Conservation (phyloP, 1,139 yeast species). For the Debaryomyces singareniensis region DNA sequence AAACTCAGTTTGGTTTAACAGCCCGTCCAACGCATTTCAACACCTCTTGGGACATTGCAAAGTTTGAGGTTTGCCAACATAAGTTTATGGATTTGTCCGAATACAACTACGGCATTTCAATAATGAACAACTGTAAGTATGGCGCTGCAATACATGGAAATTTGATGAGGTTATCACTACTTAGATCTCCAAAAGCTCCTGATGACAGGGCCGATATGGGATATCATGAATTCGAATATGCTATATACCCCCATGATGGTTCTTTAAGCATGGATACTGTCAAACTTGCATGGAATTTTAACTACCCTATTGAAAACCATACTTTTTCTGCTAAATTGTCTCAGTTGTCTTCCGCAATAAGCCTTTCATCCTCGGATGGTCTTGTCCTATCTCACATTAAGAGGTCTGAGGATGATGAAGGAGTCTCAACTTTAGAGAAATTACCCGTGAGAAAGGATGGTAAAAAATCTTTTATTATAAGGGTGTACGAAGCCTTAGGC, state of each 20-base stretch:
- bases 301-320: conserved; percentile 39
- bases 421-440: conserved; percentile 30
- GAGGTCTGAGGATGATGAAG: conserved; percentile 81
- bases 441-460: conserved; percentile 35
- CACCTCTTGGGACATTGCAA: conserved; percentile 94
- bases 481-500: conserved; percentile 84
- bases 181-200: conserved; percentile 86
- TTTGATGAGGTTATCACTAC: conserved; percentile 70
- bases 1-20: conserved; percentile 89
- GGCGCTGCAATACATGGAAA: conserved; percentile 93
- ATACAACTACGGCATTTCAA: conserved; percentile 77
- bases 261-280: conserved; percentile 59
- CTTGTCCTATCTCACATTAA: conserved; percentile 73
- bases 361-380: conserved; percentile 35
- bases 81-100: conserved; percentile 91
- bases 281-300: conserved; percentile 72
- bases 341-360: conserved; percentile 16
- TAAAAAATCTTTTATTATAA: conserved; percentile 52
- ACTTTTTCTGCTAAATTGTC: conserved; percentile 16
- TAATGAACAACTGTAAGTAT: conserved; percentile 80
- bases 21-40: conserved; percentile 90
- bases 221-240: conserved; percentile 73
- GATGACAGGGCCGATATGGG: conserved; percentile 96
- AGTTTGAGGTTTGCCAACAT: conserved; percentile 93
- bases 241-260: conserved; percentile 77